Base-by-base conservation (phyloP, 129 eudicot genomes). In the Flaveria trinervia region DNA sequence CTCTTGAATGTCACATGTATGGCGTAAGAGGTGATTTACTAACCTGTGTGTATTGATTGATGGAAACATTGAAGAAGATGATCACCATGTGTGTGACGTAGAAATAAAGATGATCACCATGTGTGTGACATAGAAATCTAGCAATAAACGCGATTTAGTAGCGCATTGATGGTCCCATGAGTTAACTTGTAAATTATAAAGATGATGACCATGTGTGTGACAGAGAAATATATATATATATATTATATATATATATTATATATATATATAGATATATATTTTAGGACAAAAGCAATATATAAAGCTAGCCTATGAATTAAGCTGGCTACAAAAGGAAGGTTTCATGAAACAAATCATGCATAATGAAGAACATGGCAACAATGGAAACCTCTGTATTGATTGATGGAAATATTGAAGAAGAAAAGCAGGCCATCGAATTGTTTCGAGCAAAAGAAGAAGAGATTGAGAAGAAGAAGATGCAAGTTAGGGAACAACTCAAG, bases 381-480 rank as follows among this genome's bases (percentile, higher is more conserved):
- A 51, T 71, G 60, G 81, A 73, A 52, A 78, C 82, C 65, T 77
- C 72, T 56, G 85, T 83, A 26, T 75, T 83, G 1, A 33, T 77
- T 14, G 87, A 86, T 8, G 77, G 71, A 14, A 65, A 68, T 10
- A 77, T 81, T 3, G 87, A 82, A 16, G 86, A 83, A 8, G 90
- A 86, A 11, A 84, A 77, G 65, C 5, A 68, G 72, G 85, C 77
- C 3, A 25, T 84, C 8, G 80, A 86, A 1, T 70, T 83, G 46
- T 77, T 79, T 75, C 84, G 81, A 57, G 91, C 87, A 22, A 77
- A 72, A 73, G 91, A 86, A 81, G 91, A 86, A 70, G 88, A 86
- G 82, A 85, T 87, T 50, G 88, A 87, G 83, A 85, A 76, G 85
- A 87, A 81, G 76, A 85, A 83, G 54, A 75, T 85, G 80, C 88